Base-by-base conservation (phyloP, 2,329 filamentous ascomycete genomes). In the Colletotrichum chlorophyti region DNA sequence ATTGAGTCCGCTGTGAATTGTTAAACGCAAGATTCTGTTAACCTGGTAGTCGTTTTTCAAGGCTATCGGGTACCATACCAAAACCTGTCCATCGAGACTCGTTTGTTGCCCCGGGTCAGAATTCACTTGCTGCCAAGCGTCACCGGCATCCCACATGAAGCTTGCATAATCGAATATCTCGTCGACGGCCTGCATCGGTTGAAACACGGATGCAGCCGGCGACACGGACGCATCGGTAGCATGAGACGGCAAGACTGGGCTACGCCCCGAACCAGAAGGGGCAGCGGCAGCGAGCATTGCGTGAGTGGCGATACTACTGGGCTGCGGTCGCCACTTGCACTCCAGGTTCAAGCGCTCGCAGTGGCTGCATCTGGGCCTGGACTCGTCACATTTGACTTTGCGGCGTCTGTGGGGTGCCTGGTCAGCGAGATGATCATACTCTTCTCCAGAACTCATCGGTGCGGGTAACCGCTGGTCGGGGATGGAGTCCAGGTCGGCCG, bases 331-430 rank as follows among this genome's bases (percentile, higher is more conserved):
- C 81, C 82, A 84, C 46, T 74, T 74, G 67, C 82, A 85, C 42
- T 83, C 76, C 21, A 84, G 71, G 57, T 80, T 80, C 45, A 83
- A 73, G 35, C 81, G 75, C 65, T 78, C 78, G 69, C 82, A 84
- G 65, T 83, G 81, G 47, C 72, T 77, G 65, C 82, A 84, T 15
- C 77, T 68, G 6, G 82, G 81, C 55, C 79, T 75, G 61, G 77
- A 75, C 69, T 84, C 81, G 63, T 83, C 79, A 66, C 81, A 84
- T 63, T 80, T 77, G 63, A 83, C 82, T 69, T 83, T 84, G 59
- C 80, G 74, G 32, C 79, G 78, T 61, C 79, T 80, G 59, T 32
- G 21, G 50, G 54, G 54, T 60, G 21, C 19, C 12, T 26, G 9
- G 40, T 60, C 42, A 47, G 49, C 37, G 8, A 15, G 19, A 48